A percentile compares a stretch with the other conserved stretches of the same genome.
Conservation (phyloP, 1,139 yeast species). For the Komagataea norvegica region DNA sequence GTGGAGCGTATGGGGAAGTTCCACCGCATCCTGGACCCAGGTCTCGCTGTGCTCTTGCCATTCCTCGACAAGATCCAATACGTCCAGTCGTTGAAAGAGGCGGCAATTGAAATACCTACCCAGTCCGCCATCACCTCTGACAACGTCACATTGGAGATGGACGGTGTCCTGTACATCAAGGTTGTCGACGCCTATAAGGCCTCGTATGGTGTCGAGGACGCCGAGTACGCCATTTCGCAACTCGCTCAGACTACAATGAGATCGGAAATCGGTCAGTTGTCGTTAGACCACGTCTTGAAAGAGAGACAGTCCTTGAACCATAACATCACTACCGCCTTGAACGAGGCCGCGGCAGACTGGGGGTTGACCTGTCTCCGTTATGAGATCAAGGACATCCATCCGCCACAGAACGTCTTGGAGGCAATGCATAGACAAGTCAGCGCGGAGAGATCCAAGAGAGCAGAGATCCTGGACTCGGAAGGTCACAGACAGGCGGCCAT, state of each 20-base stretch:
- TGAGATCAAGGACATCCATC: constrained; percentile 85
- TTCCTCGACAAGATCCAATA: constrained; percentile 71
- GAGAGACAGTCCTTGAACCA: constrained; percentile 70
- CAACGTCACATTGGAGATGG: constrained; percentile 79
- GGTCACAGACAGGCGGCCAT: constrained; percentile 76
- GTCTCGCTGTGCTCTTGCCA: constrained; percentile 69
- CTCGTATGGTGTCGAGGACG: constrained; percentile 84
- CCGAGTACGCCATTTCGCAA: constrained; percentile 79
- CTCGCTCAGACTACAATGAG: constrained; percentile 91
- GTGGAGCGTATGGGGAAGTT: constrained; percentile 91
- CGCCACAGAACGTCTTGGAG: constrained; percentile 80
- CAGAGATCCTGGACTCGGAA: constrained; percentile 82
- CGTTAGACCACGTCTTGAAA: constrained; percentile 70
- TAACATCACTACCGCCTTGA: constrained; percentile 73
- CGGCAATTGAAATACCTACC: constrained; percentile 77
- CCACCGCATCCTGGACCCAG: constrained; percentile 66
- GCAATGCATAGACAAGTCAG: constrained; percentile 90
- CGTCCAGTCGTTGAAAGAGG: constrained; percentile 77
- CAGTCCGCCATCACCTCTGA: constrained; percentile 86
- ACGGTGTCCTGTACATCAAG: constrained; percentile 75
- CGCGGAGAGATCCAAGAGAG: constrained; percentile 82
- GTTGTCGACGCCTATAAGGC: constrained; percentile 83
- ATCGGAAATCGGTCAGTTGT: constrained; percentile 78
- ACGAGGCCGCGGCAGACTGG: constrained; percentile 84
- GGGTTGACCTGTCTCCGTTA: constrained; percentile 81